phyloP scores from a whole-genome alignment of 2,329 filamentous ascomycete genomes.

The Curvularia hawaiiensis region DNA sequence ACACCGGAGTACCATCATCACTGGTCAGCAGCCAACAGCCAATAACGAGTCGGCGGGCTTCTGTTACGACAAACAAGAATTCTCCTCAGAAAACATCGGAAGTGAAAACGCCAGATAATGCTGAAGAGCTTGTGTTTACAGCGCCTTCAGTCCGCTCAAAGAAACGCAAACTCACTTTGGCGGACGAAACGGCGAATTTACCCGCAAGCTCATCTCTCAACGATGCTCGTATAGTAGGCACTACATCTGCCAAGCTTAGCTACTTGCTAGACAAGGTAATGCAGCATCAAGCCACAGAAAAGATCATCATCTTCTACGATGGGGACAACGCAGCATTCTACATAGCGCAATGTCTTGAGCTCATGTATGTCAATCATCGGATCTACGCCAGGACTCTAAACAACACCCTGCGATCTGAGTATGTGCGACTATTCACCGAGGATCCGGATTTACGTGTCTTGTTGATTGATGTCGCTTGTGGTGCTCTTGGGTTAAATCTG shows the following conservation, averaged over 20 bases:
- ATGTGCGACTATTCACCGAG: conserved; percentile 78
- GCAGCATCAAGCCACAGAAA: conserved; percentile 71
- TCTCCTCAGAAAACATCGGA: conserved; percentile 28
- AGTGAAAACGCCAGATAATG: not conserved
- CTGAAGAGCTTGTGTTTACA: not conserved
- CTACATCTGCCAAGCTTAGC: conserved; percentile 83
- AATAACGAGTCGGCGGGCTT: conserved; percentile 34
- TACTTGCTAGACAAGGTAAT: conserved; percentile 79
- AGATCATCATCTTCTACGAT: conserved; percentile 93
- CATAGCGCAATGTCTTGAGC: conserved; percentile 79
- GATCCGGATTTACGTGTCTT: conserved; percentile 74
- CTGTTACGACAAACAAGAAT: conserved; percentile 24
- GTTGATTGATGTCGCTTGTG: conserved; percentile 89
- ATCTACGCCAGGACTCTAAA: conserved; percentile 70
- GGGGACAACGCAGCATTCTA: conserved; percentile 87
- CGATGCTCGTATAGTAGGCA: conserved; percentile 71
- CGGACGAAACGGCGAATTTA: conserved; percentile 38
- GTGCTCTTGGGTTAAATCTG: conserved; percentile 86
- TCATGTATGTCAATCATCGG: conserved; percentile 66
- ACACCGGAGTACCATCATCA: conserved; percentile 50
- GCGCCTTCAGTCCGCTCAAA: conserved; percentile 27
- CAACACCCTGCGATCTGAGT: conserved; percentile 69
- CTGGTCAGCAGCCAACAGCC: conserved; percentile 46
- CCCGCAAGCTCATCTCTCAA: conserved; percentile 60
- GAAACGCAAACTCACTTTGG: conserved; percentile 42